Evolutionary conservation across 176 grass and related monocot species (phyloP).

Genomic region (Paspalum vaginatum): DNA sequence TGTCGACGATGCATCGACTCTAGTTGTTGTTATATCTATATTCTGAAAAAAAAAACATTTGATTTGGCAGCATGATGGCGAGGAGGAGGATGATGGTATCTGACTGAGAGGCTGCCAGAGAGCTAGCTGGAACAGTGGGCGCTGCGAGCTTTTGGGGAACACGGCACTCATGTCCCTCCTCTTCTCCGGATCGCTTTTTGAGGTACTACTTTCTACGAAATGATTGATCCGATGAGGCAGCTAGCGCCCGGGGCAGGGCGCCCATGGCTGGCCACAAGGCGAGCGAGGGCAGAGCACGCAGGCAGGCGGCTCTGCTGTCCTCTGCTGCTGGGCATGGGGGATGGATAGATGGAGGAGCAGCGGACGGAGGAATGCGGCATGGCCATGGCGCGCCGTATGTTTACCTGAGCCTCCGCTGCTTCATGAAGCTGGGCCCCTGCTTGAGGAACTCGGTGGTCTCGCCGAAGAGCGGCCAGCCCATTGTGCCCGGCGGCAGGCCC

Average conservation of each 20-base stretch:
- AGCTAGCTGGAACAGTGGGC: constrained; percentile 66
- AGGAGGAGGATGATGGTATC: not conserved
- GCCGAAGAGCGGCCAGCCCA: constrained; percentile 94
- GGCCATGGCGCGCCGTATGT: too few relatives aligned
- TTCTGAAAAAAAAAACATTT: too few relatives aligned
- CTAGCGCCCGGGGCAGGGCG: too few relatives aligned
- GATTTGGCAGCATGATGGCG: too few relatives aligned
- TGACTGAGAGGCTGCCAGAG: constrained; percentile 12
- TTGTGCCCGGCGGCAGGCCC: constrained; percentile 79
- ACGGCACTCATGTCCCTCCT: constrained; percentile 38
- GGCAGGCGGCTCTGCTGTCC: not conserved
- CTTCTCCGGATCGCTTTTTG: constrained; percentile 25
- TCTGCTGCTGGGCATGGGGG: not conserved
- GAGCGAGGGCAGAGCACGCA: not conserved
- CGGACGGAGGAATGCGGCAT: not conserved
- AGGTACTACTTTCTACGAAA: not conserved
- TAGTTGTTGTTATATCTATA: too few relatives aligned
- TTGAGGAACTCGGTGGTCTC: constrained; percentile 97
- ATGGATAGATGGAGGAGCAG: not conserved
- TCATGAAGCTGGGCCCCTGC: constrained; percentile 81
- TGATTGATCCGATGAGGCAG: constrained; percentile 23
- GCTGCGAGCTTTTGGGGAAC: constrained; percentile 72
- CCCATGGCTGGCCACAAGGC: not conserved
- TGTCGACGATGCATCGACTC: too few relatives aligned
- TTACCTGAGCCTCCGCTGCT: constrained; percentile 74